Evolutionary conservation across 2,329 filamentous ascomycete genomes (phyloP), one percentile per base, ranked within the genome.

Genomic region (Metarhizium rileyi): DNA sequence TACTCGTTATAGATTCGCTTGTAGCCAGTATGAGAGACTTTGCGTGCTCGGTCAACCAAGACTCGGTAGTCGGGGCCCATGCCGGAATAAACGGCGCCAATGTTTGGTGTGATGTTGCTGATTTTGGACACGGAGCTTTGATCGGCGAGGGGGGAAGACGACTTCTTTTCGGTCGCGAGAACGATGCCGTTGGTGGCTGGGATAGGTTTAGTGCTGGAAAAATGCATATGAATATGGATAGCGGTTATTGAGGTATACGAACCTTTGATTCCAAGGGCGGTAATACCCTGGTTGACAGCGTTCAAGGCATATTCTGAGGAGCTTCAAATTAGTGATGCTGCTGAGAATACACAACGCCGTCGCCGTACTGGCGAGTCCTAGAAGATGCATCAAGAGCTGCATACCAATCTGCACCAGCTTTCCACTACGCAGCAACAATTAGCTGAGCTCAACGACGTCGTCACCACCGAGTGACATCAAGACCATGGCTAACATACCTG

Each of bases 1-100:
- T 98, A 98, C 75, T 98, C 93, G 74, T 98, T 98, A 78, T 98
- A 98, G 75, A 98, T 90, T 70, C 93, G 89, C 82, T 98, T 98
- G 83, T 98, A 98, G 69, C 84, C 86, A 44, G 93, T 95, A 74
- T 98, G 93, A 50, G 90, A 95, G 59, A 96, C 93, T 73, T 97
- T 98, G 66, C 93, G 90, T 60, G 93, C 93, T 71, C 90, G 91
- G 77, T 98, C 93, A 61, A 97, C 93, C 49, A 98, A 80, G 51
- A 98, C 89, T 69, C 93, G 84, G 76, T 97, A 98, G 71, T 98
- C 93, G 52, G 93, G 93, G 27, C 93, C 91, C 93, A 98, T 98
- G 67, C 93, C 93, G 47, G 90, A 90, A 75, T 98, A 98, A 63
- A 98, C 93, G 88, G 97, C 96, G 69, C 93, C 93, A 70, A 98